Conservation (phyloP, 2,329 filamentous ascomycete species). For the Stemphylium vesicarium region DNA sequence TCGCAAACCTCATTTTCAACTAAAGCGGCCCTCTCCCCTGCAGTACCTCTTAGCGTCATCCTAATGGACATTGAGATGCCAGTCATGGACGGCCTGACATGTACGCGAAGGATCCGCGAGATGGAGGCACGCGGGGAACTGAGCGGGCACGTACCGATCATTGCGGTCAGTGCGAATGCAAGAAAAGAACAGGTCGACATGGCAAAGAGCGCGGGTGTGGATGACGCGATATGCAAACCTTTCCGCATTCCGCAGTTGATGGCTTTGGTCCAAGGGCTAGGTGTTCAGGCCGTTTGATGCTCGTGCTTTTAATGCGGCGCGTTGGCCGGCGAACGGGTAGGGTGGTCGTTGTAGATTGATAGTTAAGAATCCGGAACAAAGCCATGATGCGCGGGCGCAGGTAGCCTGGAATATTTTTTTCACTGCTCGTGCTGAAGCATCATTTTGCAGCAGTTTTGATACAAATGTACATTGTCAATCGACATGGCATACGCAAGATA, state of each 20-base stretch:
- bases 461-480: neutral
- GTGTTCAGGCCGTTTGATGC: neutral
- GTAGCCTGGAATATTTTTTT: too few species aligned
- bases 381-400: neutral
- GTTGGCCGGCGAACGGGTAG: too few species aligned
- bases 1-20: conserved; percentile 5
- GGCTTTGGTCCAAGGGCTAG: conserved; percentile 3
- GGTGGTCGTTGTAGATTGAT: too few species aligned
- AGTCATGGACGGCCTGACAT: conserved; percentile 37
- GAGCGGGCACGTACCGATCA: conserved; percentile 27
- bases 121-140: conserved; percentile 20
- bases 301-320: too few species aligned
- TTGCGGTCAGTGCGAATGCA: conserved; percentile 41
- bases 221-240: conserved; percentile 73
- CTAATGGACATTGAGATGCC: conserved; percentile 44
- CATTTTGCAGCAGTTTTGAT: neutral
- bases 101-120: conserved; percentile 25
- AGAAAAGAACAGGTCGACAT: conserved; percentile 33
- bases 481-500: neutral
- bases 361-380: neutral
- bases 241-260: conserved; percentile 54
- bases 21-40: neutral
- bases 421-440: neutral
- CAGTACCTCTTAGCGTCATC: conserved; percentile 4
- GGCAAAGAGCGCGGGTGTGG: conserved; percentile 32